Base-by-base conservation (phyloP, 2,329 filamentous ascomycete species). In the Sclerotinia glacialis region DNA sequence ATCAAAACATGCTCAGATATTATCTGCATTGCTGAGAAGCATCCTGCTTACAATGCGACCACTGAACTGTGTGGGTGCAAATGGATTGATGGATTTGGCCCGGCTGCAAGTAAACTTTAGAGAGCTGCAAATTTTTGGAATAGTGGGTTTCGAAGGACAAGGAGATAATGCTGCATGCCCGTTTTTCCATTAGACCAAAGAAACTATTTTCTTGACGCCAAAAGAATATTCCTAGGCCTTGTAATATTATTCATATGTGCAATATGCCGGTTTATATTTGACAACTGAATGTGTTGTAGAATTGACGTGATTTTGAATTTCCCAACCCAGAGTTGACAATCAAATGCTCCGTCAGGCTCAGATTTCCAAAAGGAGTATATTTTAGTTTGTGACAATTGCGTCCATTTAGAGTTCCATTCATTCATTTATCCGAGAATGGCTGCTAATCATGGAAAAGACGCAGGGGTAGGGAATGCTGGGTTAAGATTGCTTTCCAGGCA, bases 401-500 rank as follows among this genome's bases (percentile, higher is more conserved):
- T 21, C 2, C 31, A 12, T 60, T 6, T 11, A 14, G 8, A 26
- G 26, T 0, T 12, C n/a, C 21, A 23, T 34, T 14, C 14, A 23
- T 0, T 16, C 28, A 37, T 26, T 8, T 2, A 9, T 26, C 5
- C 4, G 14, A 26, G 28, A 21, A 49, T 49, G 6, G n/a, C 2
- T 49, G 34, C 34, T 49, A n/a, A 55, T 61, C 16, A 61, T 14
- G 31, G 14, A 61, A 21, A 34, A 61, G 58, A n/a, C n/a, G 44
- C 58, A 3, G 44, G 44, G n/a, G 58, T 61, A n/a, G 69, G 67
- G 64, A 71, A 70, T 9, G 53, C 63, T 5, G 34, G 66, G 42
- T 73, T 70, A 18, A 73, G 53, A 61, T 68, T 72, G 12, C 70
- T 68, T 52, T 71, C 69, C 26, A 74, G 63, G 42, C 58, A 69